Percentiles rank a stretch among this genome's conserved stretches.
Conservation (phyloP, 1,284 basidiomycete genomes). For the Cryptococcus sp. region DNA sequence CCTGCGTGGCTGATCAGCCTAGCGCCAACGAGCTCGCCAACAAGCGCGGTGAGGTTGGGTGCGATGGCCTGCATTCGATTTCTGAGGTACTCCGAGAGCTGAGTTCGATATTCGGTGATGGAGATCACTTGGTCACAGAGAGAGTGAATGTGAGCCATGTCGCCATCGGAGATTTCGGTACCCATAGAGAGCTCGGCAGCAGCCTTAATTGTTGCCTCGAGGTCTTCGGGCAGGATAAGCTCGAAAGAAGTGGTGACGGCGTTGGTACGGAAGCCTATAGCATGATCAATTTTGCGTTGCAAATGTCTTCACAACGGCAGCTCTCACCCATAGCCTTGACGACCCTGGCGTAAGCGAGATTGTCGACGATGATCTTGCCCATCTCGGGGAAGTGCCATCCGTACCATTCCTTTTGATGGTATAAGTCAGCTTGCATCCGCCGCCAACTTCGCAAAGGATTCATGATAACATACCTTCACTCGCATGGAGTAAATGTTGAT, state of each 20-base stretch:
- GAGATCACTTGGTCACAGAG: slow-evolving; percentile 97
- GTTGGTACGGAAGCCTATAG: slow-evolving; percentile 85
- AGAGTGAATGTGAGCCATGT: slow-evolving; percentile 91
- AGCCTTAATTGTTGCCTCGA: slow-evolving; percentile 86
- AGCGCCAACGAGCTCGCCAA: slow-evolving; percentile 96
- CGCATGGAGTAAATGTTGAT: slow-evolving; percentile 99
- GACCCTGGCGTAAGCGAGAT: slow-evolving; percentile 92
- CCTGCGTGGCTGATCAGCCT: slow-evolving; percentile 96
- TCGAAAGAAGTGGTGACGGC: slow-evolving; percentile 82
- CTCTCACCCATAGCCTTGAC: slow-evolving; percentile 77
- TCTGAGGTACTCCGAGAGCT: slow-evolving; percentile 90
- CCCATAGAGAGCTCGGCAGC: slow-evolving; percentile 98
- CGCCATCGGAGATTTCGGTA: slow-evolving; percentile 94
- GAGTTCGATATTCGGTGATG: slow-evolving; percentile 89
- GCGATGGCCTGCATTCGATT: slow-evolving; percentile 98
- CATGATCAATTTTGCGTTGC: not conserved
- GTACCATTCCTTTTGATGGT: slow-evolving; percentile 99
- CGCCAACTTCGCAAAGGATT: not conserved
- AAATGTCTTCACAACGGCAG: not conserved
- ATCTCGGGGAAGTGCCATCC: slow-evolving; percentile 99
- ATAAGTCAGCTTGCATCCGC: slow-evolving; percentile 8
- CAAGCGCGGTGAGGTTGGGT: slow-evolving; percentile 91
- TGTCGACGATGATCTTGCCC: slow-evolving; percentile 97
- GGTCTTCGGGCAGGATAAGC: slow-evolving; percentile 88
- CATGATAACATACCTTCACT: slow-evolving; percentile 70